Conservation (phyloP, 2,329 filamentous ascomycete species). For the Exophiala phaeomuriformis region DNA sequence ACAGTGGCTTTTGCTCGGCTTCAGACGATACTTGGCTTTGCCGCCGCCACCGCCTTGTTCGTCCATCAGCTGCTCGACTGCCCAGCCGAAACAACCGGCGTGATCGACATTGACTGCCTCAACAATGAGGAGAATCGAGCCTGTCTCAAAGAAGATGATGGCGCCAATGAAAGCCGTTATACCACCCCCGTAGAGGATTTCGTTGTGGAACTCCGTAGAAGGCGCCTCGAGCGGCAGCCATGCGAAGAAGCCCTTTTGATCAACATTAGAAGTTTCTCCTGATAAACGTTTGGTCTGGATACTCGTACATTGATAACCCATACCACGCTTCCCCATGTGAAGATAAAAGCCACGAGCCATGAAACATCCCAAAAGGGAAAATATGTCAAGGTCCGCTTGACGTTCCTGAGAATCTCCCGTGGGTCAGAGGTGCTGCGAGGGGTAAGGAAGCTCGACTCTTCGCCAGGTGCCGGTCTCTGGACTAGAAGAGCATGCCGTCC, state of each 20-base stretch:
- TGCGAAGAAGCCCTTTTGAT: slow-evolving; percentile 40
- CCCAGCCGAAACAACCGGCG: slow-evolving; percentile 62
- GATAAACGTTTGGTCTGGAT: not conserved
- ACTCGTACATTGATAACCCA: slow-evolving; percentile 44
- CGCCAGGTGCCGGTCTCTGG: slow-evolving; percentile 29
- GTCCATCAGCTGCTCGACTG: slow-evolving; percentile 47
- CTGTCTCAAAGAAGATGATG: slow-evolving; percentile 61
- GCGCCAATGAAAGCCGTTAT: slow-evolving; percentile 61
- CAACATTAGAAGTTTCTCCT: not conserved
- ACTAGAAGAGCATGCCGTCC: slow-evolving; percentile 40
- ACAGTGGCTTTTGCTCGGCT: slow-evolving; percentile 13
- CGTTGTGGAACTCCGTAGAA: slow-evolving; percentile 33
- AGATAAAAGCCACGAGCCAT: slow-evolving; percentile 48
- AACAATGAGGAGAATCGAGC: slow-evolving; percentile 55
- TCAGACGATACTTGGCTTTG: slow-evolving; percentile 4
- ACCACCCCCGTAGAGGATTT: slow-evolving; percentile 50
- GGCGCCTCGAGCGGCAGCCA: slow-evolving; percentile 54
- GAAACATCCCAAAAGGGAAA: slow-evolving; percentile 53
- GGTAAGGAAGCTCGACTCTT: slow-evolving; percentile 26
- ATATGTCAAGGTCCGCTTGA: slow-evolving; percentile 44
- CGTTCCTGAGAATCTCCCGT: slow-evolving; percentile 31
- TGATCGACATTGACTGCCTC: slow-evolving; percentile 64
- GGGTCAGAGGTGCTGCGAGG: slow-evolving; percentile 33
- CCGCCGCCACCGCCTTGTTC: slow-evolving; percentile 20
- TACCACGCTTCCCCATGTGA: slow-evolving; percentile 48